Percentiles rank a stretch among this genome's conserved stretches.
phyloP scores from a whole-genome alignment of 352 stramenopile species.

The Phytopythium helicoides region DNA sequence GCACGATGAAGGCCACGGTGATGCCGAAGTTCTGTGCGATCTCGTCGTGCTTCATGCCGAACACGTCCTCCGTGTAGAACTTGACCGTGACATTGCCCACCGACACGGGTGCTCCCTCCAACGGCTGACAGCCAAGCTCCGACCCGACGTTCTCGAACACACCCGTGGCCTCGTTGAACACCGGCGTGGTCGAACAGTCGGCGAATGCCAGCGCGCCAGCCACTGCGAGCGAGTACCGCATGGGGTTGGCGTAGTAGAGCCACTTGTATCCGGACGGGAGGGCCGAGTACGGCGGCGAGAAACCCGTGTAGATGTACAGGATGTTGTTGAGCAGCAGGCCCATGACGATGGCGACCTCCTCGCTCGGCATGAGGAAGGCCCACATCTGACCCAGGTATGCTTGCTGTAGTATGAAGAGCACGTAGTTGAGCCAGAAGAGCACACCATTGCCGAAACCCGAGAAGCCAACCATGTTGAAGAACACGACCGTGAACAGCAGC shows the following conservation, averaged over 20 bases:
- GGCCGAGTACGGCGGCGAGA: slow-evolving; percentile 16
- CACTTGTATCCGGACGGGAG: slow-evolving; percentile 7
- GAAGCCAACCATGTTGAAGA: slow-evolving; percentile 21
- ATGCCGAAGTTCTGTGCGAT: slow-evolving; percentile 19
- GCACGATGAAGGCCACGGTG: slow-evolving; percentile 20
- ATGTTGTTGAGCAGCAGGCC: slow-evolving; percentile 19
- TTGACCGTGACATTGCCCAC: slow-evolving; percentile 24
- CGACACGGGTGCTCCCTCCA: slow-evolving; percentile 15
- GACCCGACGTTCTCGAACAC: slow-evolving; percentile 14
- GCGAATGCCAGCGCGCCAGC: slow-evolving; percentile 4
- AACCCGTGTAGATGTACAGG: slow-evolving; percentile 24
- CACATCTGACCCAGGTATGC: slow-evolving; percentile 21
- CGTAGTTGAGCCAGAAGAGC: slow-evolving; percentile 13
- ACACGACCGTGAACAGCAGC: slow-evolving; percentile 18
- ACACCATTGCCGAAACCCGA: slow-evolving; percentile 9
- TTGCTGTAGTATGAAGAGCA: slow-evolving; percentile 14
- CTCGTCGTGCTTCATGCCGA: slow-evolving; percentile 17
- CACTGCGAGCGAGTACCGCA: slow-evolving; percentile 14
- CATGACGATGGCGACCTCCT: slow-evolving; percentile 17
- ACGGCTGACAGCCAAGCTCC: slow-evolving; percentile 20
- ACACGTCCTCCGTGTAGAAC: slow-evolving; percentile 20
- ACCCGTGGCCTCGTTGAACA: slow-evolving; percentile 3
- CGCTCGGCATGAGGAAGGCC: slow-evolving; percentile 10
- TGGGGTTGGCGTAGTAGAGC: slow-evolving; percentile 20
- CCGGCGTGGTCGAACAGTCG: slow-evolving; percentile 5